Evolutionary conservation across 306 rosid species (phyloP), one percentile per base, ranked within the genome.

Genomic region (Bauhinia variegata): DNA sequence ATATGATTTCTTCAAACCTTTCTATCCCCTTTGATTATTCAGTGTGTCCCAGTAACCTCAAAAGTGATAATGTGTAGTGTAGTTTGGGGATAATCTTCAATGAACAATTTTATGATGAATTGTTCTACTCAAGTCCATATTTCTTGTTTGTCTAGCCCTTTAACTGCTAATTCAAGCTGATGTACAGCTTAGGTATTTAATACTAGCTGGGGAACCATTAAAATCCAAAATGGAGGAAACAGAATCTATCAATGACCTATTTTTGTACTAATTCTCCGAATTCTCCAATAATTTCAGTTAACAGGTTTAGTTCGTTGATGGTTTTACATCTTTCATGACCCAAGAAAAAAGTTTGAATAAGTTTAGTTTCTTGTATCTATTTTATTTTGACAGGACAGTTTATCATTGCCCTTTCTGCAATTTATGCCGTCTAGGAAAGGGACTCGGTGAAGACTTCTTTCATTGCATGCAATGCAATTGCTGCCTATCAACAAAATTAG

Each of bases 401-500:
- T 87, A 87, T 68, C 93, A 87, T 67, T 87, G 93, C 80, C 93
- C 93, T 12, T 87, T 75, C 75, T 87, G 93, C 83, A 87, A 87
- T 75, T 68, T 87, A 47, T 87, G 93, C 72, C 93, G 93, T 23
- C 65, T 87, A 37, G 93, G 93, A 68, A 82, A 65, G 32, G 93
- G 93, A 42, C 93, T 87, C 67, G 93, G 93, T 33, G 70, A 72
- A 33, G 93, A 87, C 63, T 87, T 36, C 55, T 87, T 87, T 61
- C 93, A 87, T 63, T 87, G 93, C 81, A 87, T 87, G 93, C 83
- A 84, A 5, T 87, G 93, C 82, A 87, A 87, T 69, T 87, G 88
- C 73, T 87, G 93, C 74, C 75, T 87, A 54, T 87, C 84, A 32
- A 87, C 84, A 70, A 82, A 73, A 74, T 69, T 82, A 71, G 86